These are phyloP conservation scores for Tricholoma saponaceum DNA, from an alignment of 768 basidiomycete species.

Conservation along the genomic window DNA sequence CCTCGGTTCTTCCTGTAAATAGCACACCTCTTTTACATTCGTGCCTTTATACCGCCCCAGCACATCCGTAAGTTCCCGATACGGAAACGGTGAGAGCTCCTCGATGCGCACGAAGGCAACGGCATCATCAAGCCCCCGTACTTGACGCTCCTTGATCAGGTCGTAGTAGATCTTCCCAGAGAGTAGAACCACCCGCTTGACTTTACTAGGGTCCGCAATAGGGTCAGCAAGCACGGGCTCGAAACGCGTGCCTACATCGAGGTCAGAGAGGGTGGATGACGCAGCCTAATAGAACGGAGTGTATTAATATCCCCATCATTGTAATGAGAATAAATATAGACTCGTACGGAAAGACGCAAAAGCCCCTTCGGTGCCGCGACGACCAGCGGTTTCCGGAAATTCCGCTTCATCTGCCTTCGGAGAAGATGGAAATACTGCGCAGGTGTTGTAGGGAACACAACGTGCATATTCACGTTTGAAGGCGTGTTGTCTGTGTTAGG, in stretches of 20 bases:
- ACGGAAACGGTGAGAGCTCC: slow-evolving; percentile 89
- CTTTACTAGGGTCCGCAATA: slow-evolving; percentile 27
- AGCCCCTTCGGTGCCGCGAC: slow-evolving; percentile 85
- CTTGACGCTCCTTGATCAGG: slow-evolving; percentile 64
- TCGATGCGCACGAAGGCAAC: slow-evolving; percentile 79
- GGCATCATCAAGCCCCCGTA: slow-evolving; percentile 38
- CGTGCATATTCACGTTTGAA: slow-evolving; percentile 76
- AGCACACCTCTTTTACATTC: slow-evolving; percentile 41
- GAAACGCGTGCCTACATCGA: slow-evolving; percentile 59
- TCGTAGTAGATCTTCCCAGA: slow-evolving; percentile 90
- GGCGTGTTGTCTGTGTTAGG: slow-evolving; percentile 23
- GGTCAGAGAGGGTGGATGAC: slow-evolving; percentile 59
- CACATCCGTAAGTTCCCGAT: slow-evolving; percentile 41
- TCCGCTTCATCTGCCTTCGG: slow-evolving; percentile 79
- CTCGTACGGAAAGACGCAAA: slow-evolving; percentile 66
- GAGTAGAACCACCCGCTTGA: slow-evolving; percentile 67
- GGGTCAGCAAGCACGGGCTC: slow-evolving; percentile 63
- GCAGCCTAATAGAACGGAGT: slow-evolving; percentile 50
- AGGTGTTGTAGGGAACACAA: slow-evolving; percentile 83
- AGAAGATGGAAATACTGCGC: slow-evolving; percentile 93
- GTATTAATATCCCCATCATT: background rate
- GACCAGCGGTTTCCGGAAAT: slow-evolving; percentile 83
- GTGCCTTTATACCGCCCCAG: slow-evolving; percentile 39
- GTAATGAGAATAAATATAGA: background rate
- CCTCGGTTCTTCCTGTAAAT: slow-evolving; percentile 85